Base-by-base conservation (phyloP, 306 rosid species). In the Citrullus colocynthis region DNA sequence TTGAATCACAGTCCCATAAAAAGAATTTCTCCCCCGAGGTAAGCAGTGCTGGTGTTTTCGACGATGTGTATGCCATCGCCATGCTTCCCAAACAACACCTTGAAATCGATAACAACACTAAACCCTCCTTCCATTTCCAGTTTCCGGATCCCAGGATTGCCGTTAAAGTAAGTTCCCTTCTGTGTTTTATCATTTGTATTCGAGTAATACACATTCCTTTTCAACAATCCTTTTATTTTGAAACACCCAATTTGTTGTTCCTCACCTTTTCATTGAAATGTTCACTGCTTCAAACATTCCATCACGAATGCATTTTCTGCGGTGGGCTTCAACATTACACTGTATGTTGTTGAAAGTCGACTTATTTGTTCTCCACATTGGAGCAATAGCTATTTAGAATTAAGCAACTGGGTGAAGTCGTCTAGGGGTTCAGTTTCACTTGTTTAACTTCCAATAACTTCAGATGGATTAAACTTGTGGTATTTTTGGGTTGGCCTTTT, bases 131-230 rank as follows among this genome's bases (percentile, higher is more conserved):
- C 6, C 78, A 48, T 34, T 83, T 90, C 48, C 92, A 84, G 42
- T 59, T 90, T 36, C 97, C 97, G n/a, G 87, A 87, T 65, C 60
- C 87, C 75, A 32, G 83, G 24, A 89, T 67, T 10, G 87, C 79
- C 11, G 21, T 83, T 77, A 79, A 41, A 30, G 93, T 90, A 24
- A 56, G 80, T 54, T 1, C n/a, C 21, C 77, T 34, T 72, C 28
- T 79, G 5, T 32, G 32, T 37, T 30, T 39, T 39, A n/a, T 48
- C 13, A 2, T 7, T 9, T 12, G 13, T 56, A 9, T 58, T 20
- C 0, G 20, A 7, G 66, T 28, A 52, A 60, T 61, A 32, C 67
- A 7, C 9, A 61, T 64, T 18, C 9, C 24, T 37, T 32, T 64
- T 13, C 20, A 37, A 1, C 7, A 17, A 28, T 44, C 71, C 20